Base-by-base conservation (phyloP, 2,329 filamentous ascomycete species). In the Ascochyta pisi region DNA sequence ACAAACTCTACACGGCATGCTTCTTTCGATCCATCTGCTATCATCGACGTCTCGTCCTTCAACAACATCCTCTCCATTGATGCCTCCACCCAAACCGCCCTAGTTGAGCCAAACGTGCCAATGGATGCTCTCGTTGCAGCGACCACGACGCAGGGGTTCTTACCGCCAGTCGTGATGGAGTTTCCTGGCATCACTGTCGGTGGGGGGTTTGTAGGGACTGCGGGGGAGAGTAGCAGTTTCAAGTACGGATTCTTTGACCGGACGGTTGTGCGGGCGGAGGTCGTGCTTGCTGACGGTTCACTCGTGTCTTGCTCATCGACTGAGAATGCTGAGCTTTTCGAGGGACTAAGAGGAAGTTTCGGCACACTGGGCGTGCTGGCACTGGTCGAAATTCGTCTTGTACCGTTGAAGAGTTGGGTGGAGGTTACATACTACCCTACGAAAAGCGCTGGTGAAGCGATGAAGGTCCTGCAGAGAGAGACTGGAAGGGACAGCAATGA, bases 1-100 rank as follows among this genome's bases (percentile, higher is more conserved):
- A 92, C 89, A 23, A 91, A 91, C 78, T 89, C 85, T 74, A 92
- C 90, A 13, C 86, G 90, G 0, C 81, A 82, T 54, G 70, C 73
- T 1, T 61, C 64, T n/a, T 72, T 75, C 53, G 63, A 72, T 34
- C 67, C 50, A 7, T 79, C 67, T 26, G 49, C 58, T 15, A 64
- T 85, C 9, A 79, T 93, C 54, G 88, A 91, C 70, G 90, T 88
- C 22, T 88, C 86, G 73, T 65, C 69, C 5, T 82, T 93, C 24
- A 83, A 82, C 61, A 81, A 83, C 64, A 82, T 93, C 16, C 76
- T 93, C 2, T 73, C 78, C 6, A 78, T 93, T 43, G 81, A 91
- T 67, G 65, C 61, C 0, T 68, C 74, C 1, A 71, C 68, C 3
- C 81, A 78, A 62, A 87, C 82, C 2, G 88, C 83, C 2, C 68